phyloP scores from a whole-genome alignment of 352 stramenopile genomes.

The Globisporangium lucens region DNA sequence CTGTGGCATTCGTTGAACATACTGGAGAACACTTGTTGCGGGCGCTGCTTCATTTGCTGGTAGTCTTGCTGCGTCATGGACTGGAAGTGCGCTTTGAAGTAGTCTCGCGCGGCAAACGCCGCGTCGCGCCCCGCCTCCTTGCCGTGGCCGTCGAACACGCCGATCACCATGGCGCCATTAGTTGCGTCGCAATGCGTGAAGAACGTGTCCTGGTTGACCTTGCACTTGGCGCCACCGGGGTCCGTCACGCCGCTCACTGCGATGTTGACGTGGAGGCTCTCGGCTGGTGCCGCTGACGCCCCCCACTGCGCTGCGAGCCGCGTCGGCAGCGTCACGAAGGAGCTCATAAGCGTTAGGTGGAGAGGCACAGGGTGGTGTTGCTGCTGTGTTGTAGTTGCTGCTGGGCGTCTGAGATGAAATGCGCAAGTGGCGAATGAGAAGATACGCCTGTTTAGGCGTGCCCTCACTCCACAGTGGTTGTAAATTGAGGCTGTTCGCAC shows the following conservation, averaged over 20 bases:
- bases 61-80: constrained; percentile 45
- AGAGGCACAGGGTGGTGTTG: too few species aligned
- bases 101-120: constrained; percentile 52
- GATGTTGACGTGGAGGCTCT: constrained; percentile 13
- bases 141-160: constrained; percentile 87
- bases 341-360: constrained; percentile 2
- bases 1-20: constrained; percentile 64
- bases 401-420: neutral
- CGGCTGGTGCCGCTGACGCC: neutral
- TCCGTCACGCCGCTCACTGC: constrained; percentile 53
- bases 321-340: constrained; percentile 11
- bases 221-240: constrained; percentile 44
- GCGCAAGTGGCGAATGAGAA: neutral
- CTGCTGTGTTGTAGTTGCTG: neutral
- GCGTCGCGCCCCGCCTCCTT: constrained; percentile 71
- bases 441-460: too few species aligned
- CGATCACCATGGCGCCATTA: constrained; percentile 50
- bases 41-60: constrained; percentile 44
- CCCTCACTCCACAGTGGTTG: too few species aligned
- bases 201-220: constrained; percentile 89
- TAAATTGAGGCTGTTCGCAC: too few species aligned
- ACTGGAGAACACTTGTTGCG: constrained; percentile 39
- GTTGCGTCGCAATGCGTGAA: constrained; percentile 55
- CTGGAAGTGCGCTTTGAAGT: constrained; percentile 64
- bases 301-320: constrained; percentile 2